Evolutionary conservation across 2,329 filamentous ascomycete species (phyloP).

Genomic region (Fusarium guadeloupense): DNA sequence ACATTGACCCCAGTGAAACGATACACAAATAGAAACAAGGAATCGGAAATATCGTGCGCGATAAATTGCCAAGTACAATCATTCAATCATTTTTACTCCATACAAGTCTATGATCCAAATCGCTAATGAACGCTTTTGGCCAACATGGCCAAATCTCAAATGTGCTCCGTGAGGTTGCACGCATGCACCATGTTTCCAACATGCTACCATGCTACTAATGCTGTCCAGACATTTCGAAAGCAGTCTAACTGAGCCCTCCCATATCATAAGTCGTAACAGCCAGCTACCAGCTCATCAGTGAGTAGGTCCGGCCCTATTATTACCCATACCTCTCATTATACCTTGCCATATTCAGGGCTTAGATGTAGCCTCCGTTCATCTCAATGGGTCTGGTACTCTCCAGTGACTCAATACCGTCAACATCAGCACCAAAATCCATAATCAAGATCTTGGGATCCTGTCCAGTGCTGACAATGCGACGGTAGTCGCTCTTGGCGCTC

Average conservation of each 20-base stretch:
- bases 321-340: background rate
- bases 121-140: conserved; percentile 28
- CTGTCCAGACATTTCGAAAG: conserved; percentile 11
- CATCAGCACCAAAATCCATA: conserved; percentile 83
- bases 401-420: conserved; percentile 67
- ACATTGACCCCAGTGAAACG: background rate
- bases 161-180: conserved; percentile 37
- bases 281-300: conserved; percentile 9
- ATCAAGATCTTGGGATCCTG: conserved; percentile 93
- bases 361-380: conserved; percentile 41
- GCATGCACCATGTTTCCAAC: conserved; percentile 32
- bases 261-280: conserved; percentile 39
- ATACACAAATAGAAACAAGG: background rate
- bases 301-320: conserved; percentile 18
- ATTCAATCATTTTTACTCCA: conserved; percentile 24
- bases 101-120: conserved; percentile 30
- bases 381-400: conserved; percentile 53
- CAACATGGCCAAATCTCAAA: conserved; percentile 26
- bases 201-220: conserved; percentile 30
- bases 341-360: background rate
- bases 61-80: background rate
- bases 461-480: conserved; percentile 91
- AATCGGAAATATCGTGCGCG: background rate
- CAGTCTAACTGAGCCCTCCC: conserved; percentile 31
- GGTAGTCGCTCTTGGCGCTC: conserved; percentile 94